Base-by-base conservation (phyloP, 2,329 filamentous ascomycete species). In the Sclerotinia spermophila region DNA sequence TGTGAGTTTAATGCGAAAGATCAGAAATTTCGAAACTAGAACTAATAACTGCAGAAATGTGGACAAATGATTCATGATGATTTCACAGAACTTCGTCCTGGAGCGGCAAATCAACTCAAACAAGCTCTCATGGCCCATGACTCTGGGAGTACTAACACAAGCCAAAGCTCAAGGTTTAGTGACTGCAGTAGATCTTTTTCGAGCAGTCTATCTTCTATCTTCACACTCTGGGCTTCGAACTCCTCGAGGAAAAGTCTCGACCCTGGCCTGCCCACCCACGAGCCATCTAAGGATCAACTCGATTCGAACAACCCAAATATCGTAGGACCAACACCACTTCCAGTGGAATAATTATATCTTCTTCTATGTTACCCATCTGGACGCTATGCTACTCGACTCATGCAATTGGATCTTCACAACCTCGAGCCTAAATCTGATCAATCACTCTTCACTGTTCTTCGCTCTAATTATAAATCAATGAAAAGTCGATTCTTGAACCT, bases 311-410 rank as follows among this genome's bases (percentile, higher is more conserved):
- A 45, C 13, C 45, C 68, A 33, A 55, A 40, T 8, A 7, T 40
- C 7, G 30, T 35, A n/a, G 30, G 8, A 4, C 19, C 42, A n/a
- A 21, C 51, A 35, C 24, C 21, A 19, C 38, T 51, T 33, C 24
- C 61, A 35, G 21, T 35, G 4, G 71, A 73, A 3, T 48, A 69
- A 10, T 38, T 73, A 5, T 74, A 73, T n/a, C 72, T 76, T 6
- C 71, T 75, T 2, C 42, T 76, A 8, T 76, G 73, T 42, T 75
- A 72, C 38, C 68, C 33, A 27, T 67, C 73, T 38, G 71, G 75
- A 5, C 56, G 71, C 7, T 76, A 72, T 35, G 72, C 69, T 15
- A 76, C 74, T 24, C 44, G 70, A 4, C 66, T 76, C 6, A 45
- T 74, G 4, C 74, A 76, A 27, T 48, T 75, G 3, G 71, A 75